Percentiles rank a stretch among this genome's conserved stretches.
Evolutionary conservation across 495 filamentous ascomycete genomes (phyloP).

Genomic region (Emericellopsis terricola): DNA sequence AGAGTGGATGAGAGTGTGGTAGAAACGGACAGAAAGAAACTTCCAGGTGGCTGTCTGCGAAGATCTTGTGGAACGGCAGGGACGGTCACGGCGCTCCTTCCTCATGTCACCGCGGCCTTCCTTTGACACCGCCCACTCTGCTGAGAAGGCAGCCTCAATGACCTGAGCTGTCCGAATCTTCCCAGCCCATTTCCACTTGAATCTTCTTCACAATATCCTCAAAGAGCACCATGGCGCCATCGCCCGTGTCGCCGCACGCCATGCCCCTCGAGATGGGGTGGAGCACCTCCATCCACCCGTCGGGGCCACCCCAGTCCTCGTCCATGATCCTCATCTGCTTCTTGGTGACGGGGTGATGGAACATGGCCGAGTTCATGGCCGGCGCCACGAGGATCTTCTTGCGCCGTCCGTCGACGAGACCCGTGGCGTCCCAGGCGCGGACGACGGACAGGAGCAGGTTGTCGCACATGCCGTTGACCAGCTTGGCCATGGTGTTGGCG

Average conservation of each 20-base stretch:
- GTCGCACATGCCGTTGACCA: slow-evolving; percentile 46
- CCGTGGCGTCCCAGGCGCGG: slow-evolving; percentile 76
- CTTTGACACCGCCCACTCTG: no score
- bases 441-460: slow-evolving; percentile 53
- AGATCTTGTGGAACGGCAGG: no score
- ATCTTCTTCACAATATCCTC: slow-evolving; percentile 44
- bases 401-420: slow-evolving; percentile 31
- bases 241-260: slow-evolving; percentile 67
- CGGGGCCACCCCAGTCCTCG: slow-evolving; percentile 55
- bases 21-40: no score
- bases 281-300: slow-evolving; percentile 65
- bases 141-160: no score
- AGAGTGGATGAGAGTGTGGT: no score
- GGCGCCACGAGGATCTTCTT: slow-evolving; percentile 43
- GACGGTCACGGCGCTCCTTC: no score
- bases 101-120: no score
- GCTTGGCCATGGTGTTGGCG: slow-evolving; percentile 71
- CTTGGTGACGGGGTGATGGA: slow-evolving; percentile 61
- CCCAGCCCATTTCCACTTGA: no score
- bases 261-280: slow-evolving; percentile 47
- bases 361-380: slow-evolving; percentile 87
- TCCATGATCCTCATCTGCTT: slow-evolving; percentile 49
- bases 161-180: no score
- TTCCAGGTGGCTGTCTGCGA: no score
- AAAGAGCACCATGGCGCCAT: slow-evolving; percentile 67